Evolutionary conservation across 2,329 filamentous ascomycete species (phyloP), one percentile per base, ranked within the genome.

Genomic region (Dryadomyces quercus-mongolicae): DNA sequence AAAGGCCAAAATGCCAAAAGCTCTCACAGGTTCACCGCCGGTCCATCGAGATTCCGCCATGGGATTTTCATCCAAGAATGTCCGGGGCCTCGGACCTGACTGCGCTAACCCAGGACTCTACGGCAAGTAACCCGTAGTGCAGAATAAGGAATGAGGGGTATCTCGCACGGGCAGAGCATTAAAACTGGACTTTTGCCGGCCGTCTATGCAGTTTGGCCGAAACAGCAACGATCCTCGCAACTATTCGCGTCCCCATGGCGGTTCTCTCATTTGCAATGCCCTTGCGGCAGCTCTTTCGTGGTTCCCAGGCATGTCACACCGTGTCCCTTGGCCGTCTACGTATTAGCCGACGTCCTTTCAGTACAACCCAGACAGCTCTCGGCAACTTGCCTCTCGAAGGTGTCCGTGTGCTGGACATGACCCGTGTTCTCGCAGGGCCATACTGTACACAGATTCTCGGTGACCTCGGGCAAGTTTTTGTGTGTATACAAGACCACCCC

Each of bases 371-470:
- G 25, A 31, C 25, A 31, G 25, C 25, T 4, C 25, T 4, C 25
- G 21, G 22, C 5, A 36, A 62, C 44, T 68, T 82, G 36, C 92
- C 93, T 21, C 76, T 98, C 62, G 81, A 88, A 40, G 93, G 93
- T 1, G 85, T 93, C 62, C 83, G 87, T 54, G 91, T 97, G 15
- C 76, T 98, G 58, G 93, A 98, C 67, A 94, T 98, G 90, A 97
- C 92, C 3, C 81, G 93, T 71, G 93, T 98, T 1, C 72, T 98
- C 59, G 93, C 93, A 59, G 93, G 93, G 89, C 93, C 93, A 60
- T 97, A 97, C 66, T 96, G 90, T 64, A 97, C 93, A 42, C 93
- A 98, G 68, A 96, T 98, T 53, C 72, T 98, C 10, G 93, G 92
- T 55, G 93, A 98, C 70, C 77, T 98, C 62, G 93, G 93, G 92